Evolutionary conservation across 306 rosid species (phyloP), one percentile per base, ranked within the genome.

Genomic region (Trifolium subterraneum): DNA sequence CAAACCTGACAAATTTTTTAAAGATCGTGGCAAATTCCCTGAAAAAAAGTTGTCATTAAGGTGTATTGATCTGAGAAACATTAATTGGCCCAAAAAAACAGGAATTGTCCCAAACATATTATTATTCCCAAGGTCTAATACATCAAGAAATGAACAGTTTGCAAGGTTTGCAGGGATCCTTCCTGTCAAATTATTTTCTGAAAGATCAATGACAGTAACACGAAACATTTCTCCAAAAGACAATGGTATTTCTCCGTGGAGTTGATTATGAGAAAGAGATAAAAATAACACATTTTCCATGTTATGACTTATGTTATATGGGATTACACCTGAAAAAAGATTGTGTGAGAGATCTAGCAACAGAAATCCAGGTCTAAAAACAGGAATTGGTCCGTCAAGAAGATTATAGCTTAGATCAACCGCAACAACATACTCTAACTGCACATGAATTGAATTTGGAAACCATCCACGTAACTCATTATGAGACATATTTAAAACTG

Each of bases 261-360:
- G 64, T 58, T 58, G 36, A 25, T 58, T 58, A 25, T 12, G 35
- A 2, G 64, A 58, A 13, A 58, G 64, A 25, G 64, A 58, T 58
- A 58, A 58, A 25, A 0, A 25, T 13, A 1, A 4, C 16, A 13
- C 64, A 58, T 25, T 2, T 2, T 7, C 7, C 64, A 58, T 58
- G 4, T 6, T 10, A 6, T 58, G 38, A 25, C 64, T 58, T 47
- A 79, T 73, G 14, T 78, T 80, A 14, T 11, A 10, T 0, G 88
- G 84, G 13, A 87, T 68, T 15, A n/a, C 25, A 68, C 91, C 79
- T 41, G 82, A 84, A 52, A 87, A 75, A n/a, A 0, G 14, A 58
- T 82, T 87, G 77, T 82, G 80, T 20, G 91, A 84, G 48, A 84
- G 80, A 67, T 82, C 87, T 35, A 84, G 64, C 7, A 70, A 12